Evolutionary conservation across 768 basidiomycete species (phyloP).

Genomic region (Neoboletus brunneissimus): DNA sequence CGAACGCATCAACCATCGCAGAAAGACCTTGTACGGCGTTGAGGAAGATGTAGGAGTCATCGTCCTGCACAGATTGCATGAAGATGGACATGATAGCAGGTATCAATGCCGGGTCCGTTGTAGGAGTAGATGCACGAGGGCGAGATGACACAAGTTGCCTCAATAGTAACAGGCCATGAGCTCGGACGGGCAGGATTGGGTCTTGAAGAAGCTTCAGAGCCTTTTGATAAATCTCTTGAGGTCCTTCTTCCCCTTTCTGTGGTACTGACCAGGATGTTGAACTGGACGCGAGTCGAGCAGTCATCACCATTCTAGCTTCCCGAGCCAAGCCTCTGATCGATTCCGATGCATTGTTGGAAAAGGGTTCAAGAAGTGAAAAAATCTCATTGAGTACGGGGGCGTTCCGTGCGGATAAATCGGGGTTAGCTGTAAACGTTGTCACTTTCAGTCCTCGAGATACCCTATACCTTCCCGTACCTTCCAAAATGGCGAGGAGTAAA

Average conservation of each 20-base stretch:
- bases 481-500: conserved; percentile 78
- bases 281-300: conserved; percentile 68
- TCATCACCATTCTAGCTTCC: conserved; percentile 83
- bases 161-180: conserved; percentile 83
- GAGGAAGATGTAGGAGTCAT: conserved; percentile 94
- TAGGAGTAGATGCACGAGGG: conserved; percentile 13
- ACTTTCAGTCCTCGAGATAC: background rate
- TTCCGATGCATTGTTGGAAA: conserved; percentile 48
- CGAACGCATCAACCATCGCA: conserved; percentile 74
- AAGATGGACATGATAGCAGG: conserved; percentile 89
- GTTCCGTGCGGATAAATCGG: conserved; percentile 55
- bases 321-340: conserved; percentile 57
- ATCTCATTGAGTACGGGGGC: conserved; percentile 71
- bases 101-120: conserved; percentile 59
- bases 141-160: conserved; percentile 63
- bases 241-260: conserved; percentile 23
- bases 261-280: conserved; percentile 35
- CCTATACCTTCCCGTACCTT: conserved; percentile 51
- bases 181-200: conserved; percentile 88
- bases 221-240: conserved; percentile 76
- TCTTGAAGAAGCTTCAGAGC: conserved; percentile 88
- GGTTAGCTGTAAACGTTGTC: conserved; percentile 39
- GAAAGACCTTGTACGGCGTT: conserved; percentile 89
- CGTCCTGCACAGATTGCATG: conserved; percentile 78
- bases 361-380: conserved; percentile 56